These are phyloP conservation scores for Gossypium herbaceum DNA, from an alignment of 345 rosid species.

Conservation along the genomic window DNA sequence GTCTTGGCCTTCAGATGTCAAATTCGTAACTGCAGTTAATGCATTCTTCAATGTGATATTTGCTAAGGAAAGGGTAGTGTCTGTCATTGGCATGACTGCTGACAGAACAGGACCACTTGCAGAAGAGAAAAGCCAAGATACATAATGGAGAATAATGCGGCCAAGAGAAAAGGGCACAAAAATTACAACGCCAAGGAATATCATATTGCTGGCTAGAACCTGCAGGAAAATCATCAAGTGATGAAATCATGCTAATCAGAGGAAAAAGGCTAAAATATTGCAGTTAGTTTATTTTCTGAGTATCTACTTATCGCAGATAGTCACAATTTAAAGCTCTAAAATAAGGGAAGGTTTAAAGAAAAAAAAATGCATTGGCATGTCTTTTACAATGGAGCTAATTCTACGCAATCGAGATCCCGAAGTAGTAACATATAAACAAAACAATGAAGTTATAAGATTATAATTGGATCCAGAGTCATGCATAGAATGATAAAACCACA, in stretches of 20 bases:
- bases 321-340: not conserved
- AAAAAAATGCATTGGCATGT: not conserved
- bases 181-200: conserved; percentile 95
- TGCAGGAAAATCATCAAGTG: conserved; percentile 30
- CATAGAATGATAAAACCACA: not conserved
- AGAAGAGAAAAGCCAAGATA: conserved; percentile 83
- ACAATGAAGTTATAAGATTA: not conserved
- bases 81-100: conserved; percentile 58
- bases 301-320: not conserved
- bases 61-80: conserved; percentile 66
- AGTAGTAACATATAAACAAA: not conserved
- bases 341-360: not conserved
- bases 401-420: not conserved
- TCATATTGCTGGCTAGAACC: conserved; percentile 99
- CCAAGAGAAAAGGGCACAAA: conserved; percentile 92
- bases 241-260: not conserved
- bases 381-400: not conserved
- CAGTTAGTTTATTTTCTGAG: not conserved
- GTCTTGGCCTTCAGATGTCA: conserved; percentile 70
- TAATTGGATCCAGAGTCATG: not conserved
- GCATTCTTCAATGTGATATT: conserved; percentile 68
- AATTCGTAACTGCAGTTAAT: conserved; percentile 66
- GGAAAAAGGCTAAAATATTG: not conserved
- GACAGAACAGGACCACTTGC: conserved; percentile 66
- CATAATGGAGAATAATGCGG: conserved; percentile 61